phyloP scores from a whole-genome alignment of 495 filamentous ascomycete species.

The Geopyxis carbonaria region DNA sequence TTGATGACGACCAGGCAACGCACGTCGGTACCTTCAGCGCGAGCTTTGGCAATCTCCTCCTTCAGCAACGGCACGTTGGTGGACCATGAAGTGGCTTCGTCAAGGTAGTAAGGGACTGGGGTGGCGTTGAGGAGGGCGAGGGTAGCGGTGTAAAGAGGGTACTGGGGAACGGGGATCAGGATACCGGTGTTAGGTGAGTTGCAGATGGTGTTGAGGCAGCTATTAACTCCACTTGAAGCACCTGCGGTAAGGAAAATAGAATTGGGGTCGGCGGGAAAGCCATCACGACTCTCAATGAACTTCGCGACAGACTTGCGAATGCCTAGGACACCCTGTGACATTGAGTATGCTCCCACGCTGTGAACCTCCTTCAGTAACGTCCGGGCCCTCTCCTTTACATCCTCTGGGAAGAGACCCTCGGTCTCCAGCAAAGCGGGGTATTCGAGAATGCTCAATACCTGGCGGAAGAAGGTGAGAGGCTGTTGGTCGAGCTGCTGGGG shows the following conservation, averaged over 20 bases:
- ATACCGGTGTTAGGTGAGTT: conserved; percentile 61
- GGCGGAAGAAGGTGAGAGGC: conserved; percentile 96
- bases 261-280: conserved; percentile 57
- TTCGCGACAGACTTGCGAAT: conserved; percentile 78
- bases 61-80: conserved; percentile 67
- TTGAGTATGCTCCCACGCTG: conserved; percentile 90
- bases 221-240: conserved; percentile 87
- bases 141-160: conserved; percentile 92
- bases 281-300: conserved; percentile 88
- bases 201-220: conserved; percentile 79
- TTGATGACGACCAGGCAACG: conserved; percentile 93
- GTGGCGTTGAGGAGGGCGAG: conserved; percentile 68
- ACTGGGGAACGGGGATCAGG: conserved; percentile 90
- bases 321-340: conserved; percentile 68
- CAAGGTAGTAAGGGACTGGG: conserved; percentile 81
- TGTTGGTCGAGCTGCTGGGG: conserved; percentile 97
- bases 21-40: conserved; percentile 59
- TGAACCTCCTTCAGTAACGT: conserved; percentile 63
- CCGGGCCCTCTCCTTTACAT: conserved; percentile 72
- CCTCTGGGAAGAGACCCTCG: conserved; percentile 35
- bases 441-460: conserved; percentile 87
- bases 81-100: conserved; percentile 71
- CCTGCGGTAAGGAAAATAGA: conserved; percentile 77
- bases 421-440: conserved; percentile 70
- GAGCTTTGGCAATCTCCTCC: conserved; percentile 50